Evolutionary conservation across 176 grass and related monocot genomes (phyloP).

Genomic region (Eremochloa ophiuroides): DNA sequence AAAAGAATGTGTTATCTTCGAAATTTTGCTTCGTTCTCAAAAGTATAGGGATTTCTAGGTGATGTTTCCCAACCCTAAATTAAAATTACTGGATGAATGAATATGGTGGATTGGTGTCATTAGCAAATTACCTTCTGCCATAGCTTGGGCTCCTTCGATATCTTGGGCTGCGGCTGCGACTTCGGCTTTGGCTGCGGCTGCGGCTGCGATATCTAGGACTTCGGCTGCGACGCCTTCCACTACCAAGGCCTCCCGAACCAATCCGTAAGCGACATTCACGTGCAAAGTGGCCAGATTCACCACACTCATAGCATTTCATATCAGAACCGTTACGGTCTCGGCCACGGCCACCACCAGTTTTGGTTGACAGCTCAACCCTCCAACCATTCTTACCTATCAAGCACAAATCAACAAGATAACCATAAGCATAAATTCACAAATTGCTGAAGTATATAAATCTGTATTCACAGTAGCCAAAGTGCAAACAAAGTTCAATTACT

Average conservation of each 20-base stretch:
- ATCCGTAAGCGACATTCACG: conserved; percentile 71
- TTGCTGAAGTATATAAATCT: background rate
- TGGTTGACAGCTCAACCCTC: conserved; percentile 86
- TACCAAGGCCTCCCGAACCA: conserved; percentile 68
- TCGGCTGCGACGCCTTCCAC: conserved; percentile 55
- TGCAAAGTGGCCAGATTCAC: conserved; percentile 83
- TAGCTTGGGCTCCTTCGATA: conserved; percentile 85
- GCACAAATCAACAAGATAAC: background rate
- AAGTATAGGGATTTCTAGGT: background rate
- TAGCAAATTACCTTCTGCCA: conserved; percentile 53
- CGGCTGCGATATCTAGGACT: conserved; percentile 53
- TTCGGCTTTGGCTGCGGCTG: conserved; percentile 45
- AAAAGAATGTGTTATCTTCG: background rate
- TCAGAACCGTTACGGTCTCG: conserved; percentile 61
- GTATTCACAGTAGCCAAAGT: background rate
- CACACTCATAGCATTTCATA: conserved; percentile 92
- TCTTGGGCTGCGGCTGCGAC: conserved; percentile 58
- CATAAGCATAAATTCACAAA: conserved; percentile 6
- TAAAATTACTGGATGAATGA: background rate
- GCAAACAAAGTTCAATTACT: background rate
- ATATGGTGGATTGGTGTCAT: background rate
- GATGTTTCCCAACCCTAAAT: background rate
- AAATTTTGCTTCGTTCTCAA: background rate
- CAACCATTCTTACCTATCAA: conserved; percentile 81
- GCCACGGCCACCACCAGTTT: conserved; percentile 51